Percentiles rank a stretch among this genome's conserved stretches.
phyloP scores from a whole-genome alignment of 2,329 filamentous ascomycete genomes.

The Incumbomyces lentus region DNA sequence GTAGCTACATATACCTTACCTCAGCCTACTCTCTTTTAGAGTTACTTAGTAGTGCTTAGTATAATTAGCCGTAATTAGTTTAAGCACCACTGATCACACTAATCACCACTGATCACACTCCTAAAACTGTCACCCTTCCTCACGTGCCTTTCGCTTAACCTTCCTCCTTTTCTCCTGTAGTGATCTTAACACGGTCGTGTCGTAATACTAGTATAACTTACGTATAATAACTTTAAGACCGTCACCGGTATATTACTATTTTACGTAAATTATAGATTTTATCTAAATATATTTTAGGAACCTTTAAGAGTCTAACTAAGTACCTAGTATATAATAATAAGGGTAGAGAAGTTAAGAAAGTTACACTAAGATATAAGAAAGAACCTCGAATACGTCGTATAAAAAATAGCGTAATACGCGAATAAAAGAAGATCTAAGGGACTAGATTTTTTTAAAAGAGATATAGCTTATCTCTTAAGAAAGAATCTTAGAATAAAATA shows the following conservation, averaged over 20 bases:
- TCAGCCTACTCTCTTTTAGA: too few species aligned
- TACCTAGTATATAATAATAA: background rate
- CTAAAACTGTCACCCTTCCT: too few species aligned
- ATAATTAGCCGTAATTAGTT: too few species aligned
- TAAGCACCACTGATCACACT: too few species aligned
- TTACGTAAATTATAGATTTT: conserved; percentile 9
- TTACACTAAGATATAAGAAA: conserved; percentile 7
- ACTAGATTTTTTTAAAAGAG: conserved; percentile 3
- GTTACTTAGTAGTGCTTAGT: too few species aligned
- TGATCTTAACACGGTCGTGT: too few species aligned
- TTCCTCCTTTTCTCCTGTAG: too few species aligned
- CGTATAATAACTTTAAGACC: conserved; percentile 4
- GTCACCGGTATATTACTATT: conserved; percentile 7
- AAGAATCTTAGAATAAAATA: conserved; percentile 12
- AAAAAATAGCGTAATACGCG: conserved; percentile 2
- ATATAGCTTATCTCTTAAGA: conserved; percentile 8
- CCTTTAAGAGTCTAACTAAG: background rate
- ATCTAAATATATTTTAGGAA: conserved; percentile 2
- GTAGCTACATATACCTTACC: too few species aligned
- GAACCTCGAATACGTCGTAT: conserved; percentile 5
- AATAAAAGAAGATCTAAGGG: conserved; percentile 9
- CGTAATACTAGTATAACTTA: conserved; percentile 2
- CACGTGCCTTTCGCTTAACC: too few species aligned
- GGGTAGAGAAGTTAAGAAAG: background rate
- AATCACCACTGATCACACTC: too few species aligned